phyloP scores from a whole-genome alignment of 2,329 filamentous ascomycete species.

The Penicillium sumatraense region DNA sequence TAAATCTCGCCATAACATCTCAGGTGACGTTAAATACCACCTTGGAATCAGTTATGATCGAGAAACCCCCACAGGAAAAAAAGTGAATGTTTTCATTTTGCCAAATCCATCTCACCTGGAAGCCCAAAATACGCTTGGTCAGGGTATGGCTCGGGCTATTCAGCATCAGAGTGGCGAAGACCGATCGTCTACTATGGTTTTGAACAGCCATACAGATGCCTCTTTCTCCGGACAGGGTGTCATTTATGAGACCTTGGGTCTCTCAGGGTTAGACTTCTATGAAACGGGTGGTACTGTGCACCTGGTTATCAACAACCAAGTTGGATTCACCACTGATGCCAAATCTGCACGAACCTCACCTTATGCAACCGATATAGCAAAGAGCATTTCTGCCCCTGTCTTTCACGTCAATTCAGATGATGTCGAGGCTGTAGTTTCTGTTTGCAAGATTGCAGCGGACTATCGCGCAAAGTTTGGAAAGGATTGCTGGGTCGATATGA shows the following conservation, averaged over 20 bases:
- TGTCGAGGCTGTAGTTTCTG: constrained; percentile 95
- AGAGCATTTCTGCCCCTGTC: constrained; percentile 94
- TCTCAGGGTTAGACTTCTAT: constrained; percentile 92
- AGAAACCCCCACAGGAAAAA: constrained; percentile 94
- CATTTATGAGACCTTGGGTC: constrained; percentile 96
- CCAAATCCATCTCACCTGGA: constrained; percentile 97
- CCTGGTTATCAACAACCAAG: constrained; percentile 98
- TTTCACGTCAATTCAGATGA: constrained; percentile 99
- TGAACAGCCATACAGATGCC: constrained; percentile 93
- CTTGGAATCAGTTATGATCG: constrained; percentile 99
- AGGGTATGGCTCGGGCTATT: constrained; percentile 94
- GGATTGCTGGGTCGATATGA: constrained; percentile 94
- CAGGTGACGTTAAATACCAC: constrained; percentile 98
- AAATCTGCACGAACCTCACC: constrained; percentile 97
- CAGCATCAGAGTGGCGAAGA: constrained; percentile 99
- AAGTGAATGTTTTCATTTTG: constrained; percentile 93
- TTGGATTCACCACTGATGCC: constrained; percentile 97
- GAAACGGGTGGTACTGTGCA: constrained; percentile 96
- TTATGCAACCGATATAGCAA: constrained; percentile 98
- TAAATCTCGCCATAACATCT: constrained; percentile 88
- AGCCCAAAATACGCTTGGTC: constrained; percentile 93
- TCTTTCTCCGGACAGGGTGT: constrained; percentile 94
- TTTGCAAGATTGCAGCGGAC: constrained; percentile 93
- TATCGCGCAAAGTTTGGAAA: constrained; percentile 98
- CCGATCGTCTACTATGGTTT: constrained; percentile 86